Percentiles rank a stretch among this genome's conserved stretches.
phyloP scores from a whole-genome alignment of 257 asterid genomes.

The Eucommia ulmoides region DNA sequence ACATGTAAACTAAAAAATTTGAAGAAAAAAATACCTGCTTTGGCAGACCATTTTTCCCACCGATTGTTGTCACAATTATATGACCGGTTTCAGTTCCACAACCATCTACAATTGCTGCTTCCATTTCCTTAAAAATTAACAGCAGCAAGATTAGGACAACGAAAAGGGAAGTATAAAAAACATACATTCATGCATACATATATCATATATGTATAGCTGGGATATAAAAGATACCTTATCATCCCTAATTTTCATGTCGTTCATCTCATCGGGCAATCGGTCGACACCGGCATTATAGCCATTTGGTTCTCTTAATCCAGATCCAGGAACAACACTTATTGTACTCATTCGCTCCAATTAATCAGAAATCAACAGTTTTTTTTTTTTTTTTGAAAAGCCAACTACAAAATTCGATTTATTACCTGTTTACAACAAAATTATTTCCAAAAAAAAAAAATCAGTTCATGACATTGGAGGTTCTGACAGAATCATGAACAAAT shows the following conservation, averaged over 20 bases:
- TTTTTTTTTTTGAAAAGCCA: no score
- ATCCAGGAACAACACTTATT: slow-evolving; percentile 23
- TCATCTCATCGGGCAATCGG: slow-evolving; percentile 46
- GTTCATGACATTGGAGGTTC: no score
- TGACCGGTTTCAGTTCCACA: neutral
- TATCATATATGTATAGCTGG: neutral
- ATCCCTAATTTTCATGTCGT: slow-evolving; percentile 50
- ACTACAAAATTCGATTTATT: neutral
- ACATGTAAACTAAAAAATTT: neutral
- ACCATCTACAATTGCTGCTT: neutral
- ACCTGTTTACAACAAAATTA: no score
- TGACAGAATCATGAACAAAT: no score
- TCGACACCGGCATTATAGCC: slow-evolving; percentile 24
- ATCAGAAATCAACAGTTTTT: slow-evolving; percentile 3
- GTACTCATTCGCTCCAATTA: slow-evolving; percentile 22
- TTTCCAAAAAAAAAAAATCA: neutral
- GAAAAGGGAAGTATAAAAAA: no score
- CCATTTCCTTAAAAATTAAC: neutral
- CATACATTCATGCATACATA: neutral
- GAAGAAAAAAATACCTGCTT: neutral
- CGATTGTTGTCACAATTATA: neutral
- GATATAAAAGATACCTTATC: slow-evolving; percentile 27
- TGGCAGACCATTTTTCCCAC: neutral
- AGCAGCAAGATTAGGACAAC: no score
- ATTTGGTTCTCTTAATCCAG: slow-evolving; percentile 33